phyloP scores from a whole-genome alignment of 352 stramenopile species.

The Phytophthora sojae region DNA sequence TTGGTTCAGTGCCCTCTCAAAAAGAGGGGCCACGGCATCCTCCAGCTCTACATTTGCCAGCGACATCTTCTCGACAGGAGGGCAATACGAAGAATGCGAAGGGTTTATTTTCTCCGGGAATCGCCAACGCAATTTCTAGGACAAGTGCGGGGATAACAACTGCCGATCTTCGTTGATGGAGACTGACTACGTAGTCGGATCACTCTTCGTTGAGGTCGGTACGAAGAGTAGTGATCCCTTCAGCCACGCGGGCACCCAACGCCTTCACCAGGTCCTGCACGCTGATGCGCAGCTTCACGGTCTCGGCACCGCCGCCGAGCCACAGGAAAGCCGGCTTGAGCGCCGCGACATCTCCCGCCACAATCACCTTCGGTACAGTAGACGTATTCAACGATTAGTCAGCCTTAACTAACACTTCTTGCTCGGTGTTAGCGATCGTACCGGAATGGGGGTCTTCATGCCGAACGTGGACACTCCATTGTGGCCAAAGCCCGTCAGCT shows the following conservation, averaged over 20 bases:
- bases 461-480: conserved; percentile 88
- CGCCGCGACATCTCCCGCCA: conserved; percentile 62
- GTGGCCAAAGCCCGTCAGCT: conserved; percentile 86
- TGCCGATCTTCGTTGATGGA: no score
- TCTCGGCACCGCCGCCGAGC: conserved; percentile 80
- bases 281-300: conserved; percentile 81
- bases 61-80: no score
- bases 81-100: no score
- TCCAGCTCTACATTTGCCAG: no score
- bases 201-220: conserved; percentile 38
- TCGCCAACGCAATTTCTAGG: no score
- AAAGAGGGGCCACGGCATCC: no score
- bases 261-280: conserved; percentile 67
- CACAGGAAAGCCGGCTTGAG: conserved; percentile 73
- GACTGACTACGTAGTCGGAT: not conserved
- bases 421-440: conserved; percentile 17
- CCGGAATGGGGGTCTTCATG: conserved; percentile 75
- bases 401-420: not conserved
- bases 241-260: conserved; percentile 61
- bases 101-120: no score
- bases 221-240: conserved; percentile 65
- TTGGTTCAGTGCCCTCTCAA: no score
- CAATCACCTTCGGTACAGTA: conserved; percentile 60
- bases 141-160: no score
- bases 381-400: not conserved